Evolutionary conservation across 352 stramenopile genomes (phyloP).

Genomic region (Achlya hypogyna): DNA sequence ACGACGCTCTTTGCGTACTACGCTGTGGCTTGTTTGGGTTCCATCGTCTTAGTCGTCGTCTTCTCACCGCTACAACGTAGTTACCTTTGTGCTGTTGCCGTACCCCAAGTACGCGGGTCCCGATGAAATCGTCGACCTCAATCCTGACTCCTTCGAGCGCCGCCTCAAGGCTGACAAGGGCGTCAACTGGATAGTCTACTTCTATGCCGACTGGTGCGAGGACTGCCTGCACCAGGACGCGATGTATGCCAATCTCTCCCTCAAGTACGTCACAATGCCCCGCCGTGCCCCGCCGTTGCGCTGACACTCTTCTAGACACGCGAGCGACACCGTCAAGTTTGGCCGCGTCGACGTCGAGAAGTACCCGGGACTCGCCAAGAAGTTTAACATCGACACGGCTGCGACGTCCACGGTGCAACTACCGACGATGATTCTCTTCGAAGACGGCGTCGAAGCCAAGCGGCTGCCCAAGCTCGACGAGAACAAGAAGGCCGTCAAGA

Average conservation of each 20-base stretch:
- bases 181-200: conserved; percentile 58
- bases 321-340: conserved; percentile 44
- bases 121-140: conserved; percentile 39
- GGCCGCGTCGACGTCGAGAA: conserved; percentile 56
- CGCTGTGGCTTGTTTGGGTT: conserved; percentile 47
- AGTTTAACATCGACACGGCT: conserved; percentile 52
- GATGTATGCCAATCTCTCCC: conserved; percentile 59
- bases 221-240: conserved; percentile 62
- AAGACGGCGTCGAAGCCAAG: conserved; percentile 43
- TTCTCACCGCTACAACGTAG: conserved; percentile 21
- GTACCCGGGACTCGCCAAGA: conserved; percentile 46
- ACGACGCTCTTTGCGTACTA: conserved; percentile 52
- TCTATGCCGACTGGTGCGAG: conserved; percentile 65
- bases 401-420: conserved; percentile 51
- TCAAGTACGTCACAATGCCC: conserved; percentile 26
- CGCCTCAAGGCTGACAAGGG: conserved; percentile 1
- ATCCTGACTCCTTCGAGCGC: conserved; percentile 19
- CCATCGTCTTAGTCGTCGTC: neutral
- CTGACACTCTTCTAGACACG: conserved; percentile 21
- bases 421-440: conserved; percentile 65
- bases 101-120: conserved; percentile 57
- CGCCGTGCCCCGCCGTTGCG: neutral
- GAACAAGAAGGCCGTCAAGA: conserved; percentile 46
- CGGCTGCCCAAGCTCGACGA: conserved; percentile 47
- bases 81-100: conserved; percentile 47